Conservation (phyloP, 2,329 filamentous ascomycete genomes). For the Cladorrhinum sp. region DNA sequence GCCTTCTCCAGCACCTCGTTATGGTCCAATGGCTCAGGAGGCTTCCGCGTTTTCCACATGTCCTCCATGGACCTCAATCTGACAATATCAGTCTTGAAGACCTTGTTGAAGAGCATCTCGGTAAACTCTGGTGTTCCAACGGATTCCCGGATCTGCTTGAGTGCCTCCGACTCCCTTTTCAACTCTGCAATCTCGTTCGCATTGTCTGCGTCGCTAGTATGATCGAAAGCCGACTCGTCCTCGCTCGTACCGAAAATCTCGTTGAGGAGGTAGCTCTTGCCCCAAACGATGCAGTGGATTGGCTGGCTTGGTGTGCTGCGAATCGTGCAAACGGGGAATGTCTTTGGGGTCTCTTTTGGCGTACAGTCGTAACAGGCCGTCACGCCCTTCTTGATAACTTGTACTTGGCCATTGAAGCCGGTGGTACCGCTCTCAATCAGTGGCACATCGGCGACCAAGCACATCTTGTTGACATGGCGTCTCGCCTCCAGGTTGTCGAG, state of each 20-base stretch:
- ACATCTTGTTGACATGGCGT: constrained; percentile 97
- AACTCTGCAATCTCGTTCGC: constrained; percentile 83
- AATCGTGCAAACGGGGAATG: constrained; percentile 95
- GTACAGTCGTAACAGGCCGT: constrained; percentile 97
- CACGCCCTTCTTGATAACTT: constrained; percentile 87
- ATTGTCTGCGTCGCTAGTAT: constrained; percentile 78
- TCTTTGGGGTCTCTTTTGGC: constrained; percentile 84
- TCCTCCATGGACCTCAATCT: constrained; percentile 83
- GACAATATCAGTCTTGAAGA: constrained; percentile 81
- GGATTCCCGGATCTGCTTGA: constrained; percentile 77
- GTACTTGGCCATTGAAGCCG: constrained; percentile 95
- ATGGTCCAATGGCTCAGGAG: constrained; percentile 72
- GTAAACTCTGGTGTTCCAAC: constrained; percentile 77
- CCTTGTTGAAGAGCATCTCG: constrained; percentile 83
- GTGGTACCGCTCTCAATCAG: constrained; percentile 96
- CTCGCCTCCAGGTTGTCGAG: constrained; percentile 93
- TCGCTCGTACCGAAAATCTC: constrained; percentile 93
- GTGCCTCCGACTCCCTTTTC: constrained; percentile 74
- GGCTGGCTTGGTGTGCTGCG: constrained; percentile 93
- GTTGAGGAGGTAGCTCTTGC: constrained; percentile 90
- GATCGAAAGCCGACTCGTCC: constrained; percentile 77
- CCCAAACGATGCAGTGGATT: constrained; percentile 99
- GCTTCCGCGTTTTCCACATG: constrained; percentile 86
- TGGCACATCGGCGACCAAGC: constrained; percentile 82
- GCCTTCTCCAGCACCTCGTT: constrained; percentile 55